A percentile compares a stretch with the other conserved stretches of the same genome.
phyloP scores from a whole-genome alignment of 2,329 filamentous ascomycete species.

The Neoascochyta sp. region DNA sequence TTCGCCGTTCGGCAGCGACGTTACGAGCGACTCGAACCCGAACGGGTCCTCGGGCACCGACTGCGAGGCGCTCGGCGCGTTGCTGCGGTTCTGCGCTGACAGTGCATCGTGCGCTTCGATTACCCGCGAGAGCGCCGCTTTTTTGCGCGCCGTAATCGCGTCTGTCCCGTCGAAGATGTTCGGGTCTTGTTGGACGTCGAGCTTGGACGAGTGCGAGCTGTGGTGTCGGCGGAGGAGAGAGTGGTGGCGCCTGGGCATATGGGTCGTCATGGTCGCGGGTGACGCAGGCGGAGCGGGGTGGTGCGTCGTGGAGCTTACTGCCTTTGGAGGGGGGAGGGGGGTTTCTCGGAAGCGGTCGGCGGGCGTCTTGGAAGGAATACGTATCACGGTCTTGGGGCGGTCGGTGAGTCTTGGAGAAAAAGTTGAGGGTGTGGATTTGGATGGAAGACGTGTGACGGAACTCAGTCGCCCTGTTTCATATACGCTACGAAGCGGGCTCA shows the following conservation, averaged over 20 bases:
- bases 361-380: too few relatives aligned
- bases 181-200: constrained; percentile 1
- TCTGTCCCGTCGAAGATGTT: constrained; percentile 7
- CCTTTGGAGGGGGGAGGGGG: too few relatives aligned
- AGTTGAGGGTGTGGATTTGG: too few relatives aligned
- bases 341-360: too few relatives aligned
- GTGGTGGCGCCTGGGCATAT: constrained; percentile 8
- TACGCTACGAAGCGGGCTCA: too few relatives aligned
- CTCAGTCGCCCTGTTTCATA: too few relatives aligned
- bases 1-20: constrained; percentile 16
- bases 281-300: too few relatives aligned
- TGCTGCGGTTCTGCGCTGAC: constrained; percentile 5
- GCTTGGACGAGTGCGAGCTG: constrained; percentile 4
- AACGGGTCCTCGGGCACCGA: constrained; percentile 11
- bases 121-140: constrained; percentile 7
- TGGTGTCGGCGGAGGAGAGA: constrained; percentile 8
- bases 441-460: too few relatives aligned
- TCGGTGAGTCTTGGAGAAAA: too few relatives aligned
- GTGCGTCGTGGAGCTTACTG: too few relatives aligned
- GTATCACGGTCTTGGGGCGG: too few relatives aligned
- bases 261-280: constrained; percentile 8
- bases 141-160: constrained; percentile 6
- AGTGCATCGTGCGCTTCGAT: constrained; percentile 10
- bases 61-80: constrained; percentile 5
- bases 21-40: constrained; percentile 10